Evolutionary conservation across 352 stramenopile genomes (phyloP).

Genomic region (Pythium pyrilobum): DNA sequence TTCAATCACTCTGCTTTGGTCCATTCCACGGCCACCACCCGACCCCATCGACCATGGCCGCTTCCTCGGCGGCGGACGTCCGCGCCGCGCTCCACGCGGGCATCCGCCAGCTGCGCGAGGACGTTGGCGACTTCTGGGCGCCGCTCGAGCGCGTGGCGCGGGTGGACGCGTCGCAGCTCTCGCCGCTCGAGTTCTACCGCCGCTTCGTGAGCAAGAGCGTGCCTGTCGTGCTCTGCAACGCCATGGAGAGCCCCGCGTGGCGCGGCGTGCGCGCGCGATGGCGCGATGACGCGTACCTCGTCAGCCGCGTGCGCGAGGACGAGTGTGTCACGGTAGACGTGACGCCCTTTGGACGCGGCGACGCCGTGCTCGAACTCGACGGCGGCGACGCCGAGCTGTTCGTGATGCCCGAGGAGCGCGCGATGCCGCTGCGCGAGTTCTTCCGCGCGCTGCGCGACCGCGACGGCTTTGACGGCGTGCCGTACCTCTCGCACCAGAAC

Average conservation of each 20-base stretch:
- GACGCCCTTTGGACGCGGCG: conserved; percentile 69
- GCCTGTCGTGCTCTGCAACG: conserved; percentile 63
- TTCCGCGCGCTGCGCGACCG: conserved; percentile 41
- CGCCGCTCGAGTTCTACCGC: conserved; percentile 61
- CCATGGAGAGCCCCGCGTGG: conserved; percentile 58
- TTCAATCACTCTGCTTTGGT: too few species aligned
- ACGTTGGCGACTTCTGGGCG: conserved; percentile 71
- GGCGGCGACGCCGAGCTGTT: conserved; percentile 27
- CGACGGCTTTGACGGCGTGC: conserved; percentile 59
- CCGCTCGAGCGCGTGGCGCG: conserved; percentile 45
- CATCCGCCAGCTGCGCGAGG: conserved; percentile 43
- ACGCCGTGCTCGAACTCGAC: conserved; percentile 52
- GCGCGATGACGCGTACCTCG: conserved; percentile 51
- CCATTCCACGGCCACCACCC: too few species aligned
- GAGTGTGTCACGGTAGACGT: conserved; percentile 62
- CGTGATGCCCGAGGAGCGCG: conserved; percentile 77
- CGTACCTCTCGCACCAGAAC: conserved; percentile 85
- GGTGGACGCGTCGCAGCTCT: conserved; percentile 37
- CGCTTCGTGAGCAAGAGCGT: conserved; percentile 75
- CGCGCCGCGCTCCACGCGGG: conserved; percentile 15
- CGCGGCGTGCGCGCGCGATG: conserved; percentile 37
- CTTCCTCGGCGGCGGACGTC: too few species aligned
- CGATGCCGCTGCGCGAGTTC: conserved; percentile 64
- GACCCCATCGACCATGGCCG: too few species aligned
- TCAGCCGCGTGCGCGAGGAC: conserved; percentile 33